Evolutionary conservation across 768 basidiomycete species (phyloP), one percentile per base, ranked within the genome.

Genomic region (Tricholoma matsutake): DNA sequence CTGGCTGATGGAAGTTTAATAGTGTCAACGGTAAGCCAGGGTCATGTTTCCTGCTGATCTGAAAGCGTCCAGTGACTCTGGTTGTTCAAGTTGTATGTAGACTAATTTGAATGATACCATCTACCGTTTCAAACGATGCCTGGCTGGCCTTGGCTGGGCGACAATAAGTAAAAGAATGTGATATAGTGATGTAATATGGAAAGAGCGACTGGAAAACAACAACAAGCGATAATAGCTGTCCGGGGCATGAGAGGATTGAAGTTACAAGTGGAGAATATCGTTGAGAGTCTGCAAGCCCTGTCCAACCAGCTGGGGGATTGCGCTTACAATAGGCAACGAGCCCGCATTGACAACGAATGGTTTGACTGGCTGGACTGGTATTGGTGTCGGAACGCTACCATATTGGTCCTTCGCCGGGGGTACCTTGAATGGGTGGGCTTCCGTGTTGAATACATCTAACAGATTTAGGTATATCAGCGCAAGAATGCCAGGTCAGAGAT

Each of bases 371-470:
- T 63, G 35, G 25, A 63, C 49, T 11, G 62, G 49, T 11, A 64
- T 62, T 6, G 60, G 58, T 7, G 49, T 29, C 6, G n/a, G 7
- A 31, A 29, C 34, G 32, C 66, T 77, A 6, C 79, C 78, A 59
- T 79, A 79, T 6, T 65, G 64, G 2, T 63, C 6, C 60, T 71
- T 75, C 16, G 76, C 67, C 1, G 78, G 66, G 0, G 86, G 85
- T 0, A 85, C 83, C 54, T 78, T 77, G 73, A 89, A 84, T 8
- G 86, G 86, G 66, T 91, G 89, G 3, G 80, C 80, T 70, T 90
- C 89, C 10, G 89, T 91, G 72, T 87, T 91, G 76, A 86, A 86
- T 32, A 87, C 81, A 37, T 76, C 85, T 87, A 22, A 22, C 41
- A 11, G 11, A 47, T 9, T 1, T 45, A 25, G 25, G 29, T 25